A percentile compares a stretch with the other conserved stretches of the same genome.
phyloP scores from a whole-genome alignment of 352 stramenopile species.

The Stramenopiles sp. region DNA sequence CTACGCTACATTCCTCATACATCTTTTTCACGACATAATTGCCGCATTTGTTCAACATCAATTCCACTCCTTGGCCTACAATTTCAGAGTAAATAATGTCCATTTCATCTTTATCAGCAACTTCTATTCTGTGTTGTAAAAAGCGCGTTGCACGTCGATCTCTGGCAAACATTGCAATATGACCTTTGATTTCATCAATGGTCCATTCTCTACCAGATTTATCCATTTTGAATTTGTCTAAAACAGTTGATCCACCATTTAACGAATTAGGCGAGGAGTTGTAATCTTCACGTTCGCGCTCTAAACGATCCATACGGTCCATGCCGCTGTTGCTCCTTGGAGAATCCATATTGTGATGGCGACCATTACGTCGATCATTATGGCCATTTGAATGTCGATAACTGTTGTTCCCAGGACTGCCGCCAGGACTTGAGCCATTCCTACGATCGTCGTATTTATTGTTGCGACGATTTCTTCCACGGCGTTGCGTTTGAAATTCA shows the following conservation, averaged over 20 bases:
- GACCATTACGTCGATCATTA: not conserved
- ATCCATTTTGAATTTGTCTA: not conserved
- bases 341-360: not conserved
- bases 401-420: not conserved
- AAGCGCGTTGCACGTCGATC: not conserved
- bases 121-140: not conserved
- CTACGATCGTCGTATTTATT: not conserved
- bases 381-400: not conserved
- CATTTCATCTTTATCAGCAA: not conserved
- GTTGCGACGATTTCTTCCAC: not conserved
- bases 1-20: not conserved
- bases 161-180: not conserved
- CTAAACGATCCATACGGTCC: not conserved
- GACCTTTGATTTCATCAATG: not conserved
- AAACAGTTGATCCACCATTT: not conserved
- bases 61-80: not conserved
- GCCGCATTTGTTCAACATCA: not conserved
- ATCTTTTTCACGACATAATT: not conserved
- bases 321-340: not conserved
- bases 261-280: not conserved
- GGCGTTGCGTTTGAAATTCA: not conserved
- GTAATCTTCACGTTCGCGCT: not conserved
- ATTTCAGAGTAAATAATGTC: not conserved
- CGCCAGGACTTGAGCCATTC: not conserved
- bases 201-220: not conserved